Evolutionary conservation across 2,329 filamentous ascomycete genomes (phyloP), one percentile per base, ranked within the genome.

Genomic region (Ceratocystis huliohia): DNA sequence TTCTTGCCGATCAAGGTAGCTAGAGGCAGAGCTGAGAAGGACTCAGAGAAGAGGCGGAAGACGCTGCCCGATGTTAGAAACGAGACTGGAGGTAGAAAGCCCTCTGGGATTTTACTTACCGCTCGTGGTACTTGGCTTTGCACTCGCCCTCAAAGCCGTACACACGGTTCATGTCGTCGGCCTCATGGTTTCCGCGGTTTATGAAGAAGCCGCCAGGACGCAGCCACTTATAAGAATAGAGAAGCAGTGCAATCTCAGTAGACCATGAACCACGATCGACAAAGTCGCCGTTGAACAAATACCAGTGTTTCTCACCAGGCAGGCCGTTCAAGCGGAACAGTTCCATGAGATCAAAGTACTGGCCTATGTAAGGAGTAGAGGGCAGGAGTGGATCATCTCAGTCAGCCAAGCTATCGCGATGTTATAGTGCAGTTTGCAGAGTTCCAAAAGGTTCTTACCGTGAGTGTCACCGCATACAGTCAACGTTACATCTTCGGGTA

Each of bases 91-190:
- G 20, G 13, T 6, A 41, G 28, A 45, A 46, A 61, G 22, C 28
- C 3, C 28, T 10, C 28, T 30, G 2, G 5, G 13, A 6, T 7
- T 33, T 22, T 13, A 70, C 74, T 67, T 72, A 78, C 79, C 80
- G 87, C 77, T 96, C 94, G 75, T 90, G 96, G 78, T 99, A 99
- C 78, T 99, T 99, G 71, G 91, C 90, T 76, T 93, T 94, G 81
- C 94, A 97, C 76, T 99, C 94, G 74, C 94, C 94, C 76, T 99
- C 94, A 73, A 99, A 99, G 20, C 94, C 94, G 74, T 99, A 99
- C 65, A 94, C 92, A 70, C 91, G 86, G 81, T 99, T 99, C 94
- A 99, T 99, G 76, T 96, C 93, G 74, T 97, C 93, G 62, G 94
- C 97, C 79, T 99, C 94, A 78, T 99, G 94, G 77, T 99, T 99